phyloP scores from a whole-genome alignment of 108 stramenopile species.

The Cyclotella cryptica region DNA sequence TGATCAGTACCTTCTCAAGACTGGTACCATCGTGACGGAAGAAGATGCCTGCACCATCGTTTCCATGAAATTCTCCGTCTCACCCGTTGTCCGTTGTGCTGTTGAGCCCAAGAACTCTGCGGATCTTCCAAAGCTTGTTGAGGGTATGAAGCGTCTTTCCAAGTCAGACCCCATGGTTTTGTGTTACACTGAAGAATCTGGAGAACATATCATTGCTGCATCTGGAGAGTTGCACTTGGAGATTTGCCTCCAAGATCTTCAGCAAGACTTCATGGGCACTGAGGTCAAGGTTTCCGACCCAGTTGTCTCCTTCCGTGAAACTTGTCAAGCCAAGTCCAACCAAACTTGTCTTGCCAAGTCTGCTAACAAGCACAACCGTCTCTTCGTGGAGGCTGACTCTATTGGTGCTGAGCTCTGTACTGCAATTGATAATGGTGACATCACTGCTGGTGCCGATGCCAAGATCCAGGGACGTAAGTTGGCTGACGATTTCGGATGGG shows the following conservation, averaged over 20 bases:
- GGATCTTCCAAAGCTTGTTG: conserved; percentile 99
- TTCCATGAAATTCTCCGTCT: conserved; percentile 99
- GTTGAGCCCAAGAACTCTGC: conserved; percentile 99
- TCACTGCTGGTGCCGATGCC: conserved; percentile 87
- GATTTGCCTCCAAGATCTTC: conserved; percentile 99
- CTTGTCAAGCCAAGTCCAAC: conserved; percentile 91
- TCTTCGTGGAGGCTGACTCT: conserved; percentile 92
- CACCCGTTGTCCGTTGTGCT: conserved; percentile 99
- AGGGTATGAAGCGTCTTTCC: conserved; percentile 99
- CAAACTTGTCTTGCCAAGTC: conserved; percentile 98
- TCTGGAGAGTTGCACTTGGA: conserved; percentile 99
- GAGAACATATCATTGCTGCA: conserved; percentile 99
- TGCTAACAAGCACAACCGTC: conserved; percentile 99
- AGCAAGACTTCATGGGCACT: conserved; percentile 99
- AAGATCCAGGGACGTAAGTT: conserved; percentile 95
- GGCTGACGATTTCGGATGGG: conserved; percentile 97
- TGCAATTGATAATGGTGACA: conserved; percentile 97
- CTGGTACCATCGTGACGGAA: conserved; percentile 97
- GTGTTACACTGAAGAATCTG: conserved; percentile 99
- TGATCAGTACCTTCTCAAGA: conserved; percentile 99
- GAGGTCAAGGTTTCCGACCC: conserved; percentile 99
- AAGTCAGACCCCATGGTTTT: conserved; percentile 99
- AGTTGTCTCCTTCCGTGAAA: conserved; percentile 99
- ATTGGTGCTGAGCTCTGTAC: conserved; percentile 89
- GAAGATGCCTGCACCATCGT: conserved; percentile 97